phyloP scores from a whole-genome alignment of 2,329 filamentous ascomycete species.

The Phialophora expanda region DNA sequence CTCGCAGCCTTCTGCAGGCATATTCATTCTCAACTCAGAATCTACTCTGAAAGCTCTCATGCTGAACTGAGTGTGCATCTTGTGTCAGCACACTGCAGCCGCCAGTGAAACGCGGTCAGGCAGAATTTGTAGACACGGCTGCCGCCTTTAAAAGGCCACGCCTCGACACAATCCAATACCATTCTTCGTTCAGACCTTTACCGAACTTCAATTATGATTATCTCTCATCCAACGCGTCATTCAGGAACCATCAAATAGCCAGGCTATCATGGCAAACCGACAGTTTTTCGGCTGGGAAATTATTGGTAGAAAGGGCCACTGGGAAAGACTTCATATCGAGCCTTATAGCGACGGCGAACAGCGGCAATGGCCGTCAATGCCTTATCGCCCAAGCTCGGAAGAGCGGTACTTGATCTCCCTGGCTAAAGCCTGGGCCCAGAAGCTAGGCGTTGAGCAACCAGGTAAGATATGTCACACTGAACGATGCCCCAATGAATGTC shows the following conservation, averaged over 20 bases:
- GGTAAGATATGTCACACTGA: conserved; percentile 10
- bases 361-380: conserved; percentile 45
- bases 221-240: neutral
- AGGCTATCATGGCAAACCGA: neutral
- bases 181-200: neutral
- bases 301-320: conserved; percentile 28
- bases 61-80: neutral
- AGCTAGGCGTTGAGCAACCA: conserved; percentile 41
- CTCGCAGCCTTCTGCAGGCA: neutral
- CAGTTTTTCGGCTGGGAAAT: conserved; percentile 15
- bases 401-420: conserved; percentile 55
- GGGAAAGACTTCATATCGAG: conserved; percentile 28
- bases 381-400: conserved; percentile 48
- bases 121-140: neutral
- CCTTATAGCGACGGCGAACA: conserved; percentile 48
- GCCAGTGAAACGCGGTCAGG: neutral
- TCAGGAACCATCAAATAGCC: neutral
- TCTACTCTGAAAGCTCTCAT: neutral
- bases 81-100: neutral
- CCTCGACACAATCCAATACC: neutral
- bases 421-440: conserved; percentile 55
- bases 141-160: neutral
- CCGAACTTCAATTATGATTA: neutral
- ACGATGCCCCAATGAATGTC: neutral
- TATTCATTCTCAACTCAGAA: neutral